A percentile compares a stretch with the other conserved stretches of the same genome.
These are phyloP conservation scores for Adansonia grandidieri DNA, from an alignment of 441 rosid species.

Conservation along the genomic window DNA sequence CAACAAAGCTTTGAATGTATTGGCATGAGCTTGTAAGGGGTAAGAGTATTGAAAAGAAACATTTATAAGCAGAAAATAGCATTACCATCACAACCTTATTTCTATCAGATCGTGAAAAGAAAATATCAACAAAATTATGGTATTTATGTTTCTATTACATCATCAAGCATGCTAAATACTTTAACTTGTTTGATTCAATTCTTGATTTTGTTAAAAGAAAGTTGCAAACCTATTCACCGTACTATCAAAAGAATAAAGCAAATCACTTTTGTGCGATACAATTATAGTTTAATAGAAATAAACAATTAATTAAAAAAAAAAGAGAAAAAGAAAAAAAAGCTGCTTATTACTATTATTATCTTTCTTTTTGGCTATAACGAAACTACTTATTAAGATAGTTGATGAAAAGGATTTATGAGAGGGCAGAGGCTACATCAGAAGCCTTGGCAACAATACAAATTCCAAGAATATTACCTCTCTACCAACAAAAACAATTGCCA, in stretches of 20 bases:
- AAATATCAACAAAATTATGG: neutral
- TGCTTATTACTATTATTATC: neutral
- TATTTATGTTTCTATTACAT: neutral
- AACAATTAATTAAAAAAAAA: too few relatives aligned
- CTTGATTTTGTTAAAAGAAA: neutral
- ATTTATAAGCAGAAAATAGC: neutral
- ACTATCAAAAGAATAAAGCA: neutral
- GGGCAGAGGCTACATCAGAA: too few relatives aligned
- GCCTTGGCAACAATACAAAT: neutral
- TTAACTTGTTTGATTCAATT: neutral
- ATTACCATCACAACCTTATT: neutral
- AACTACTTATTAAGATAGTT: neutral
- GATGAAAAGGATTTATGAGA: neutral
- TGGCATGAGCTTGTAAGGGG: too few relatives aligned
- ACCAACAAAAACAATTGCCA: constrained; percentile 85
- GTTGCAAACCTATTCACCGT: neutral
- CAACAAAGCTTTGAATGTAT: too few relatives aligned
- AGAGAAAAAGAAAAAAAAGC: neutral
- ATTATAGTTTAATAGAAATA: neutral
- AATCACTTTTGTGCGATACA: neutral
- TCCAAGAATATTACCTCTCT: constrained; percentile 60
- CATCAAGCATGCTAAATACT: neutral
- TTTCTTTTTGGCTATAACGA: neutral
- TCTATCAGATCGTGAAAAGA: neutral
- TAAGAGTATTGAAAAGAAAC: too few relatives aligned